phyloP scores from a whole-genome alignment of 805 yeast genomes.

The Metschnikowia chrysomelidarum region DNA sequence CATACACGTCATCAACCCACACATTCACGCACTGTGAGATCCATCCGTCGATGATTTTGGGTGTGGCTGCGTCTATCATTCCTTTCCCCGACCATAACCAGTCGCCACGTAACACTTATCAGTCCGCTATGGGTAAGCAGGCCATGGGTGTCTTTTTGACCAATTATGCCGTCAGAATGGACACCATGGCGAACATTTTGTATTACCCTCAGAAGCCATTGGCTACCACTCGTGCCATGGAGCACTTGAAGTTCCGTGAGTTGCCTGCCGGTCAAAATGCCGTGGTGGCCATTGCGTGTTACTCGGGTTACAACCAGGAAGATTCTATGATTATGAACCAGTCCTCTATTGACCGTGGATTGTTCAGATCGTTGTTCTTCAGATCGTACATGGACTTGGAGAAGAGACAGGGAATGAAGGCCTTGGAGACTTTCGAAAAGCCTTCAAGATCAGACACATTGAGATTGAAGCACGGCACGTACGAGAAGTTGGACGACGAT shows the following conservation, averaged over 20 bases:
- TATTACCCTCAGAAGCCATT: slow-evolving; percentile 98
- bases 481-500: slow-evolving; percentile 97
- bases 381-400: slow-evolving; percentile 99
- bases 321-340: slow-evolving; percentile 99
- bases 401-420: slow-evolving; percentile 97
- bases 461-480: slow-evolving; percentile 95
- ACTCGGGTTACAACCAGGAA: slow-evolving; percentile 98
- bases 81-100: slow-evolving; percentile 99
- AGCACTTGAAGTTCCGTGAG: slow-evolving; percentile 93
- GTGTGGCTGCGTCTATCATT: slow-evolving; percentile 97
- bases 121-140: slow-evolving; percentile 99
- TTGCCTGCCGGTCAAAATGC: slow-evolving; percentile 99
- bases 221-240: slow-evolving; percentile 98
- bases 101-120: slow-evolving; percentile 98
- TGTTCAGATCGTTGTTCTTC: slow-evolving; percentile 93
- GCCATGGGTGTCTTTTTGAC: slow-evolving; percentile 99
- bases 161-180: slow-evolving; percentile 96
- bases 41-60: slow-evolving; percentile 97
- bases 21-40: slow-evolving; percentile 99
- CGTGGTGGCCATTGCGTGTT: slow-evolving; percentile 96
- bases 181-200: slow-evolving; percentile 97
- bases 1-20: slow-evolving; percentile 50
- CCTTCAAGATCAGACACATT: slow-evolving; percentile 94
- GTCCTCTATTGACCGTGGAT: slow-evolving; percentile 93
- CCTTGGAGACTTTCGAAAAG: slow-evolving; percentile 95